Evolutionary conservation across 306 rosid species (phyloP).

Genomic region (Dalbergia oliveri): DNA sequence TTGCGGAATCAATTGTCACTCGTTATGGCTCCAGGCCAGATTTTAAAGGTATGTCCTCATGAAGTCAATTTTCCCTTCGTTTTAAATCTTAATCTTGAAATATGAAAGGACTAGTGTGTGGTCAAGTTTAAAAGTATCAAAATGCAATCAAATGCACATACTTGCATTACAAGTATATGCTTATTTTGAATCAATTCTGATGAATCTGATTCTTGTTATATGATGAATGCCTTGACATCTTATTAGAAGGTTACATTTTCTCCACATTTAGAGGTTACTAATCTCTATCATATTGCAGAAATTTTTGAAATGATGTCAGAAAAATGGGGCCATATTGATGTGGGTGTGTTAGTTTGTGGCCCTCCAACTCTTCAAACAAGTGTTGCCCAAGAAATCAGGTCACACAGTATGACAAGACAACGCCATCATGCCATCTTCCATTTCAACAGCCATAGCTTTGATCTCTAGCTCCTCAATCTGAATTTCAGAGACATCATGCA

Average conservation of each 20-base stretch:
- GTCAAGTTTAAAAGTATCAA: not conserved
- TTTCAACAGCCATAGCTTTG: constrained; percentile 92
- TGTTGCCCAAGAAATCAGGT: constrained; percentile 85
- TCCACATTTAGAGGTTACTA: constrained; percentile 12
- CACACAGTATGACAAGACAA: constrained; percentile 64
- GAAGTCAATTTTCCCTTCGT: not conserved
- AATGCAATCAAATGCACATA: not conserved
- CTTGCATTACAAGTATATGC: not conserved
- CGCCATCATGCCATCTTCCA: constrained; percentile 76
- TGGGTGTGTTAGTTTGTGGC: constrained; percentile 89
- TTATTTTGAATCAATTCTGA: not conserved
- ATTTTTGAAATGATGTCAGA: constrained; percentile 65
- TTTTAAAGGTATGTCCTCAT: constrained; percentile 67
- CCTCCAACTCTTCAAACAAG: constrained; percentile 85
- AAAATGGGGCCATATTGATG: constrained; percentile 74
- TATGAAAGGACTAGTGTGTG: not conserved
- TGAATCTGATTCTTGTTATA: not conserved
- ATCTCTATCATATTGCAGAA: constrained; percentile 58
- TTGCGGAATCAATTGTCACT: constrained; percentile 48
- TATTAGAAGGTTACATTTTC: not conserved
- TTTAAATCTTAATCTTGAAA: constrained; percentile 26
- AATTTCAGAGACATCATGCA: constrained; percentile 9
- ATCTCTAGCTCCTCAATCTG: constrained; percentile 58
- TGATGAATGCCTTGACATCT: constrained; percentile 2
- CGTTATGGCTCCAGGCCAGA: constrained; percentile 83